Percentiles rank a stretch among this genome's conserved stretches.
These are phyloP conservation scores for Iris pallida DNA, from an alignment of 116 monocot species.

Conservation along the genomic window DNA sequence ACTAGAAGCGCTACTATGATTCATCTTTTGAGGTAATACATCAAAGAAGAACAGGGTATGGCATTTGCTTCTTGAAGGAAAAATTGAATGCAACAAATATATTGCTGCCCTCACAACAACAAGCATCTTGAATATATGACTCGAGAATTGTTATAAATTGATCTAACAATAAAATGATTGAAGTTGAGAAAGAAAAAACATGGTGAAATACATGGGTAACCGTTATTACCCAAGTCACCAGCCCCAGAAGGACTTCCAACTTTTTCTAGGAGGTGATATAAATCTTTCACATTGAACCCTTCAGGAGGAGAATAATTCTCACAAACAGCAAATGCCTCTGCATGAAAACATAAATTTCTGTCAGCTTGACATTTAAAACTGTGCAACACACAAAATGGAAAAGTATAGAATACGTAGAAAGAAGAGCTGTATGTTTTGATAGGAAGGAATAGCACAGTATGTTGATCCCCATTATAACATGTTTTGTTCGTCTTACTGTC, in stretches of 20 bases:
- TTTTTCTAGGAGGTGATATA: constrained; percentile 79
- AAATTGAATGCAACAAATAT: no score
- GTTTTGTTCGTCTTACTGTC: no score
- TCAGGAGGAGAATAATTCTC: constrained; percentile 90
- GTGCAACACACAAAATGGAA: neutral
- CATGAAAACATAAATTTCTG: constrained; percentile 9
- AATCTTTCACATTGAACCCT: constrained; percentile 87
- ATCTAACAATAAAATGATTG: neutral
- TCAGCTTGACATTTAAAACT: constrained; percentile 2
- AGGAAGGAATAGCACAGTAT: no score
- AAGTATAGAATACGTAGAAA: neutral
- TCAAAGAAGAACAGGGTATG: no score
- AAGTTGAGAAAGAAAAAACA: neutral
- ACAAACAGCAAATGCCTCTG: constrained; percentile 98
- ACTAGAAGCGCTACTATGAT: no score
- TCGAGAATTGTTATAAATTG: neutral
- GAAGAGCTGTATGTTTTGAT: no score
- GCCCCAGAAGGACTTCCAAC: constrained; percentile 78
- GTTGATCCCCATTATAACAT: no score
- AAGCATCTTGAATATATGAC: neutral
- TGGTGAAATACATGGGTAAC: neutral
- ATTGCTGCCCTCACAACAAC: no score
- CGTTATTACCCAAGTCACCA: constrained; percentile 50
- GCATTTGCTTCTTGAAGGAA: no score
- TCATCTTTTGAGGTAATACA: no score